Evolutionary conservation across 257 asterid genomes (phyloP).

Genomic region (Lithospermum erythrorhizon): DNA sequence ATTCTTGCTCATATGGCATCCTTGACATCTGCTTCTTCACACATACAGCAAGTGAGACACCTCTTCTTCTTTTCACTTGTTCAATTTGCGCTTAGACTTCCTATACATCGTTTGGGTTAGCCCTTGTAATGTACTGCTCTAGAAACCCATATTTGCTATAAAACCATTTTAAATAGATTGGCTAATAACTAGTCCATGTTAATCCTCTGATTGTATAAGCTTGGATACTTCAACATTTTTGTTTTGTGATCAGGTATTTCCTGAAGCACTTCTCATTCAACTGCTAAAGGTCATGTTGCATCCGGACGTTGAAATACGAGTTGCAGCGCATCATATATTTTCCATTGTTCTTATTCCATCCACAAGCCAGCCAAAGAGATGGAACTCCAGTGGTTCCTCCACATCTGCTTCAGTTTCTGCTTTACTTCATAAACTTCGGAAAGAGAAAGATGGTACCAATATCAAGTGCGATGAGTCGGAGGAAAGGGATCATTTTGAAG

Average conservation of each 20-base stretch:
- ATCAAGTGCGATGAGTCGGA: conserved; percentile 36
- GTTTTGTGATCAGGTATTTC: conserved; percentile 47
- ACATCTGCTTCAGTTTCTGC: conserved; percentile 74
- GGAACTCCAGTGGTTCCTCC: conserved; percentile 57
- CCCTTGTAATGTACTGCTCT: no score
- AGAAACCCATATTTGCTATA: no score
- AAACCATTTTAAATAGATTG: no score
- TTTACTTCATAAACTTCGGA: conserved; percentile 87
- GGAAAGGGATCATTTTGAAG: conserved; percentile 39
- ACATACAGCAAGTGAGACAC: conserved; percentile 56
- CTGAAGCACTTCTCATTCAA: conserved; percentile 75
- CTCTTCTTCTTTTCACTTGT: background rate
- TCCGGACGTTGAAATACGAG: conserved; percentile 78
- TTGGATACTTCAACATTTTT: conserved; percentile 4
- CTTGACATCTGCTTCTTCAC: conserved; percentile 51
- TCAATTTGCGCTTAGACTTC: no score
- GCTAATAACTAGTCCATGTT: no score
- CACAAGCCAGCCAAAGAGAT: conserved; percentile 51
- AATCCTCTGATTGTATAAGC: background rate
- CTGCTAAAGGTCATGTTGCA: conserved; percentile 81
- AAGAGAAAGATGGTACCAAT: conserved; percentile 50
- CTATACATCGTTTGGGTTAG: no score
- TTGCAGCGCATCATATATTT: conserved; percentile 90
- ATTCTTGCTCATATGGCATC: conserved; percentile 87
- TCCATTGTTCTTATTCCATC: conserved; percentile 72